Base-by-base conservation (phyloP, 371 early-diverging fungal species). In the Scutellospora calospora region DNA sequence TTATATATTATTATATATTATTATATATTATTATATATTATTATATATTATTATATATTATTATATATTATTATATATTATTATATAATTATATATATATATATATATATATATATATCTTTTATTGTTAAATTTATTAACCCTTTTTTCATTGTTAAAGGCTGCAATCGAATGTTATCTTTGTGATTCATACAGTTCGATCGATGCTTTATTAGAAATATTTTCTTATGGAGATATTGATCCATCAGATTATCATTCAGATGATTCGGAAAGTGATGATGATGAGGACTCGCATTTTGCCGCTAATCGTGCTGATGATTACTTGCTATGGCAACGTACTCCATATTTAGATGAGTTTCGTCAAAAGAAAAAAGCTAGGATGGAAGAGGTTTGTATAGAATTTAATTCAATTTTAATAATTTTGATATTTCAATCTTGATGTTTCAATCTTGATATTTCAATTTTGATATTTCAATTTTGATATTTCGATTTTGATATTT, bases 181-280 rank as follows among this genome's bases (percentile, higher is more conserved):
- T 68, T 68, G 68, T 41, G 68, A 68, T 41, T 68, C 68, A 38
- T 68, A 68, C 22, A 68, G 68, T 41, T 68, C 68, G 22, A 27
- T 68, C 8, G 68, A 68, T 68, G 20, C 68, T 68, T 41, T 68
- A 68, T 68, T 68, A 41, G 68, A 68, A 41, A 68, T 68, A 68
- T 68, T 68, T 41, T 68, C 68, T 1, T 68, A 68, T 41, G 68
- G 68, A 12, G 35, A 68, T 41, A 68, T 68, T 0, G 68, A 68
- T 68, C 68, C 68, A 41, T 68, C 68, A 6, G 68, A 68, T 68
- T 68, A 68, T 25, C 68, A 68, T 68, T 68, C 68, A 8, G 68
- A 68, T 68, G 22, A 41, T 6, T 68, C 68, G 22, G 68, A 68
- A 68, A 68, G 68, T 45, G 63, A 63, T 33, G 65, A 65, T 18